These are phyloP conservation scores for Hydrangea macrophylla DNA, from an alignment of 148 eudicot species.

Conservation along the genomic window DNA sequence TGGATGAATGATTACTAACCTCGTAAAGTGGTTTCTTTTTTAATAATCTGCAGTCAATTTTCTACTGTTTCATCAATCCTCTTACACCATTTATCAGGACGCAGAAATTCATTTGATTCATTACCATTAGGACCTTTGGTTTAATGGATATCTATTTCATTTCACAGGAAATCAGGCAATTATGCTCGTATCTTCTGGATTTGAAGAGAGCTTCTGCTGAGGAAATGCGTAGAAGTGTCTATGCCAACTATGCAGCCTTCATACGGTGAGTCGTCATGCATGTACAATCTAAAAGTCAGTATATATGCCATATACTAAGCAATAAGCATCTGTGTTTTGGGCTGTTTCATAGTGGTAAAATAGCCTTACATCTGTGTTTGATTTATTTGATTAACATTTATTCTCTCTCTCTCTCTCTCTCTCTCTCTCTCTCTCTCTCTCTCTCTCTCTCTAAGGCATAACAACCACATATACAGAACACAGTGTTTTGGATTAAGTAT, in stretches of 20 bases:
- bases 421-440: too few species aligned
- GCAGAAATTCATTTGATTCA: background rate
- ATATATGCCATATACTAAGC: too few species aligned
- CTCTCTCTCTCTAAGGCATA: too few species aligned
- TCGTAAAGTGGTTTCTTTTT: background rate
- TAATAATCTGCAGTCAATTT: background rate
- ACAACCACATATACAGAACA: too few species aligned
- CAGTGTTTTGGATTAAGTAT: too few species aligned
- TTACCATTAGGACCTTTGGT: background rate
- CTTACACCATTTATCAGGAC: background rate
- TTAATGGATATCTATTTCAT: background rate
- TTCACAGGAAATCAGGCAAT: conserved; percentile 81
- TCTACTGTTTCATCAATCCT: background rate
- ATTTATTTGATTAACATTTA: too few species aligned
- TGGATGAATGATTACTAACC: too few species aligned
- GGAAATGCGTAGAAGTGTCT: conserved; percentile 97
- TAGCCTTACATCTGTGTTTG: too few species aligned
- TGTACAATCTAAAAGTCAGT: too few species aligned
- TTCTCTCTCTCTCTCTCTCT: too few species aligned
- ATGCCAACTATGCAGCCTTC: conserved; percentile 91
- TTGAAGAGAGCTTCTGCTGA: conserved; percentile 93
- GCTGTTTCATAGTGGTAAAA: too few species aligned
- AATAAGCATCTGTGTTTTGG: too few species aligned
- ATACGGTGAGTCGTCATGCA: conserved; percentile 75
- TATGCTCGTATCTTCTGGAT: conserved; percentile 83